Evolutionary conservation across 306 rosid genomes (phyloP).

Genomic region (Castanospermum australe): DNA sequence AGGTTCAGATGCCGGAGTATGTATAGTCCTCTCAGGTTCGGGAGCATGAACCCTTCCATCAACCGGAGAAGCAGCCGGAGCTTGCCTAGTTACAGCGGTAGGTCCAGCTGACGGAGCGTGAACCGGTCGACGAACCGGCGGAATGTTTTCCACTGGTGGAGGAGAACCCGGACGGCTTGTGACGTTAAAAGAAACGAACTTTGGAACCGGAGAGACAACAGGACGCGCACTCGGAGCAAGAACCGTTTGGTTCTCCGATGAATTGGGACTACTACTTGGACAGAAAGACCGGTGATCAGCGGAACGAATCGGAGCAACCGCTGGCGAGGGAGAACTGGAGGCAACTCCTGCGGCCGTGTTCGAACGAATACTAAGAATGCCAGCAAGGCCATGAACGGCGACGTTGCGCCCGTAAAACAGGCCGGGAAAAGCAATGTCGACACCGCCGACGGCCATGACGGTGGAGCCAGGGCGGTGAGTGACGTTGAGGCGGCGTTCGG

Average conservation of each 20-base stretch:
- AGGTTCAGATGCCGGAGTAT: not conserved
- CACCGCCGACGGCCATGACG: constrained; percentile 34
- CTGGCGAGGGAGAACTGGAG: not conserved
- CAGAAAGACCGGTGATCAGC: not conserved
- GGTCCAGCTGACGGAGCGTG: constrained; percentile 11
- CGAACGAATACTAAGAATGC: constrained; percentile 24
- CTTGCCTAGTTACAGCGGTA: not conserved
- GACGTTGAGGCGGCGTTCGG: constrained; percentile 24
- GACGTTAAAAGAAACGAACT: not conserved
- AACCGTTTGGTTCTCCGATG: constrained; percentile 20
- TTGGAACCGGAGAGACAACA: not conserved
- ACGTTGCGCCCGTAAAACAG: constrained; percentile 31
- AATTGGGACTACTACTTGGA: constrained; percentile 8
- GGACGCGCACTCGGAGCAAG: constrained; percentile 11
- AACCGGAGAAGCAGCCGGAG: not conserved
- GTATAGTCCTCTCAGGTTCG: not conserved
- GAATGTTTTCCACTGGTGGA: not conserved
- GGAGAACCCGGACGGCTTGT: not conserved
- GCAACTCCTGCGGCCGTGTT: not conserved
- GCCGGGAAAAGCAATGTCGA: constrained; percentile 34
- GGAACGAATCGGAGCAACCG: not conserved
- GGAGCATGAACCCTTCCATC: not conserved
- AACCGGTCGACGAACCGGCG: not conserved
- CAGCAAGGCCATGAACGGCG: constrained; percentile 42
- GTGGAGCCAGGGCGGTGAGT: constrained; percentile 6